These are phyloP conservation scores for Taxillus chinensis DNA, from an alignment of 164 flowering plant species.

Conservation along the genomic window DNA sequence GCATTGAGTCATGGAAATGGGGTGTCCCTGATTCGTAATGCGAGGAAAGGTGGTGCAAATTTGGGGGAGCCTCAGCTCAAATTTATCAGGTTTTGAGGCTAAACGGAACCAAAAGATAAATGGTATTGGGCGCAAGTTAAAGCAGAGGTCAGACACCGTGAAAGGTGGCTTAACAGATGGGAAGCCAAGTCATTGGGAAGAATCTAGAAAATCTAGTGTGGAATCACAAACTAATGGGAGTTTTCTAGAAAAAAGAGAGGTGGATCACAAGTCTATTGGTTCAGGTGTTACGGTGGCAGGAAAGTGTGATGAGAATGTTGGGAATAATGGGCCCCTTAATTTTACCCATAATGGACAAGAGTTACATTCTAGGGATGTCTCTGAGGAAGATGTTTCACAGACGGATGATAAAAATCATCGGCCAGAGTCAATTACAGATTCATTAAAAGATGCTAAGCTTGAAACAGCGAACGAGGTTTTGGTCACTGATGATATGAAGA, in stretches of 20 bases:
- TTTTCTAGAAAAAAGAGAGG: conserved; percentile 9
- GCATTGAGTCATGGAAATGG: conserved; percentile 28
- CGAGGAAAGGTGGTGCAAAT: conserved; percentile 28
- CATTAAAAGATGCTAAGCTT: conserved; percentile 15
- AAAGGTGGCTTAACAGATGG: conserved; percentile 17
- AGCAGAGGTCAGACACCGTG: conserved; percentile 13
- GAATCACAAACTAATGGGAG: conserved; percentile 19
- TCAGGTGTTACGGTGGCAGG: neutral
- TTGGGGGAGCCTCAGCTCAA: conserved; percentile 13
- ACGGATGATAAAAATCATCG: neutral
- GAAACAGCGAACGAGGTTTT: neutral
- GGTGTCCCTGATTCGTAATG: conserved; percentile 22
- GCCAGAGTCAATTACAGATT: neutral
- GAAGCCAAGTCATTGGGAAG: conserved; percentile 30
- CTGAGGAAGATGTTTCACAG: conserved; percentile 7
- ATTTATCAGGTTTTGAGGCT: conserved; percentile 16
- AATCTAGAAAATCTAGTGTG: conserved; percentile 20
- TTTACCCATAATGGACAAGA: conserved; percentile 10
- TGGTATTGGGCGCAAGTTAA: conserved; percentile 12
- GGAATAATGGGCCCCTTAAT: conserved; percentile 1
- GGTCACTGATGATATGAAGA: neutral
- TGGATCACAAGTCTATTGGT: conserved; percentile 6
- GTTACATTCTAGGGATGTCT: conserved; percentile 4
- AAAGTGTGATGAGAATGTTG: conserved; percentile 5
- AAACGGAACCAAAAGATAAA: conserved; percentile 25